Conservation (phyloP, 2,329 filamentous ascomycete species). For the Ophiostoma piceae region DNA sequence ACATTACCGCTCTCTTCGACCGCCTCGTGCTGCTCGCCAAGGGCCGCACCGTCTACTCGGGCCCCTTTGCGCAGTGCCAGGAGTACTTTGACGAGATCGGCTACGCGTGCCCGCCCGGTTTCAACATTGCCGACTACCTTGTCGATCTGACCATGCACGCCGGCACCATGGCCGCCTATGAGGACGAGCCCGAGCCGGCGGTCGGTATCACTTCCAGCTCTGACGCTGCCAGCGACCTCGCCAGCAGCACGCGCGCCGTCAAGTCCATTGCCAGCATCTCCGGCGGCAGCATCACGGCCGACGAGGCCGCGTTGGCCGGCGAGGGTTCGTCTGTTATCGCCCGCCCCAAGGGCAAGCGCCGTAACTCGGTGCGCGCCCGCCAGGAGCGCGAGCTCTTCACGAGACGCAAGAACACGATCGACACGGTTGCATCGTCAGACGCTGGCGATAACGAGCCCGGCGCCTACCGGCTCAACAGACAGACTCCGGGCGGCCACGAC, state of each 20-base stretch:
- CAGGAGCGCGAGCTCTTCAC: slow-evolving; percentile 91
- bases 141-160: slow-evolving; percentile 98
- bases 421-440: slow-evolving; percentile 59
- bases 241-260: slow-evolving; percentile 80
- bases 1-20: slow-evolving; percentile 96
- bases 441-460: slow-evolving; percentile 48
- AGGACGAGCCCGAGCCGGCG: slow-evolving; percentile 38
- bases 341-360: slow-evolving; percentile 64
- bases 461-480: slow-evolving; percentile 49
- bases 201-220: slow-evolving; percentile 37
- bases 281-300: slow-evolving; percentile 61
- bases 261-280: slow-evolving; percentile 87
- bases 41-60: slow-evolving; percentile 88
- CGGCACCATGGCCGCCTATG: slow-evolving; percentile 54
- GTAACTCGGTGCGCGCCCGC: slow-evolving; percentile 73
- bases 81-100: slow-evolving; percentile 87
- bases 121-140: slow-evolving; percentile 97
- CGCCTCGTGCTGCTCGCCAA: slow-evolving; percentile 85
- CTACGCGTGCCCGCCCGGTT: slow-evolving; percentile 88
- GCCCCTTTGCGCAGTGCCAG: slow-evolving; percentile 82
- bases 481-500: slow-evolving; percentile 52
- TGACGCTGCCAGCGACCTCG: slow-evolving; percentile 64
- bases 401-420: slow-evolving; percentile 61
- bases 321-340: slow-evolving; percentile 45
- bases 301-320: slow-evolving; percentile 54